Evolutionary conservation across 192 early-diverging fungal genomes (phyloP), one percentile per base, ranked within the genome.

Genomic region (Jimgerdemannia flammicorona): DNA sequence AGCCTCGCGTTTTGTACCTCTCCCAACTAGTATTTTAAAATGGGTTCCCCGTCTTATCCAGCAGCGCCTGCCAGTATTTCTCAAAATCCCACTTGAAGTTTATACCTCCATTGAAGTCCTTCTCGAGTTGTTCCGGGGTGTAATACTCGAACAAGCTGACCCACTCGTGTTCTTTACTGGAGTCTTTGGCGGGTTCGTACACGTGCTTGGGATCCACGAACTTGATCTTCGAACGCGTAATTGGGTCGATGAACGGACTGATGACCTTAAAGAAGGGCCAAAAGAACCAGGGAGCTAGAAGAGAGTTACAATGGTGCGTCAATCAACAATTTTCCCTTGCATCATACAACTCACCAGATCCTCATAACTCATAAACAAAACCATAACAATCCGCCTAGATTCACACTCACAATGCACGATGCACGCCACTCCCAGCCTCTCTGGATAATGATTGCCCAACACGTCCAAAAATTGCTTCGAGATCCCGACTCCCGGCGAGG

Each of bases 221-320:
- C 40, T 94, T 89, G 73, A 98, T 91, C 80, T 98, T 98, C 9
- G 83, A 79, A 65, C 89, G 89, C 43, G 97, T 98, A 49, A 97
- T 90, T 4, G 95, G 95, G 79, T 98, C 96, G 71, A 98, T 89
- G 74, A 97, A 97, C 14, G 95, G 95, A 59, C 91, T 89, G 40
- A 98, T 87, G 20, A 95, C 64, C 78, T 88, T 93, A 80, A 93
- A 96, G 74, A 95, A 93, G 8, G 86, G 89, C 78, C 88, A 90
- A 77, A 98, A 93, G 76, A 95, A 92, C 92, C 92, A 95, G 66
- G 93, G 93, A 43, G 95, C 93, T 89, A 71, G 19, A 63, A 69
- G 29, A 1, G 29, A 29, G 29, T 29, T 29, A 29, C 0, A 29
- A 29, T 29, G 29, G 29, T 29, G 29, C 29, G 29, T 29, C 29